These are phyloP conservation scores for Albugo candida DNA, from an alignment of 352 stramenopile species.

Conservation along the genomic window DNA sequence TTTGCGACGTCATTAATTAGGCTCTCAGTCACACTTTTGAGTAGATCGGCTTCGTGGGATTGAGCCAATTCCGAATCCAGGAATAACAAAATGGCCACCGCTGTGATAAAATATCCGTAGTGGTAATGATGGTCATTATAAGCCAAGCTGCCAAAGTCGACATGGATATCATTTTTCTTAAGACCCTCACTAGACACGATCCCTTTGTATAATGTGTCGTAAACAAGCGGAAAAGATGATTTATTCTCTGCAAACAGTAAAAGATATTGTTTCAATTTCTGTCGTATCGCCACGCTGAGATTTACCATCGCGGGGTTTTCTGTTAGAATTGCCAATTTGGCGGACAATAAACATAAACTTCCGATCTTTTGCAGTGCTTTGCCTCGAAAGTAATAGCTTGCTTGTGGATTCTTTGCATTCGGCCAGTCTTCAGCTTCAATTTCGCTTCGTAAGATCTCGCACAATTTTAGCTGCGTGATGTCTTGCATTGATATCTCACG, in stretches of 20 bases:
- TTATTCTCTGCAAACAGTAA: slow-evolving; percentile 21
- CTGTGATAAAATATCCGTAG: slow-evolving; percentile 45
- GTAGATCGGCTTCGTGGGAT: not conserved
- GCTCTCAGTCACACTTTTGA: slow-evolving; percentile 14
- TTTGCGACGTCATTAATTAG: slow-evolving; percentile 28
- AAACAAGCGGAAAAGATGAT: slow-evolving; percentile 32
- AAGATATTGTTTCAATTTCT: slow-evolving; percentile 24
- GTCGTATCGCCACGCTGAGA: slow-evolving; percentile 3
- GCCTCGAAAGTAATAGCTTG: slow-evolving; percentile 74
- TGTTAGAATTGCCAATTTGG: slow-evolving; percentile 15
- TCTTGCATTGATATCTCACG: slow-evolving; percentile 15
- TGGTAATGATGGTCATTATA: slow-evolving; percentile 69
- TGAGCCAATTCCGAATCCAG: slow-evolving; percentile 9
- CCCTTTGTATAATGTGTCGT: slow-evolving; percentile 48
- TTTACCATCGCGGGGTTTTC: slow-evolving; percentile 28
- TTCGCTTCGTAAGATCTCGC: slow-evolving; percentile 26
- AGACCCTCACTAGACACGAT: slow-evolving; percentile 40
- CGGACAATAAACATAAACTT: slow-evolving; percentile 52
- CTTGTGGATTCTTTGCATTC: slow-evolving; percentile 23
- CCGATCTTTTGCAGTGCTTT: slow-evolving; percentile 62
- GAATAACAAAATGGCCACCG: slow-evolving; percentile 22
- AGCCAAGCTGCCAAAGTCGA: slow-evolving; percentile 47
- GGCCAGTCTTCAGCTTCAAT: slow-evolving; percentile 42
- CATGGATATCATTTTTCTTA: slow-evolving; percentile 35
- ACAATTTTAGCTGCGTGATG: slow-evolving; percentile 15